phyloP scores from a whole-genome alignment of 257 asterid genomes.

The Datura wrightii region DNA sequence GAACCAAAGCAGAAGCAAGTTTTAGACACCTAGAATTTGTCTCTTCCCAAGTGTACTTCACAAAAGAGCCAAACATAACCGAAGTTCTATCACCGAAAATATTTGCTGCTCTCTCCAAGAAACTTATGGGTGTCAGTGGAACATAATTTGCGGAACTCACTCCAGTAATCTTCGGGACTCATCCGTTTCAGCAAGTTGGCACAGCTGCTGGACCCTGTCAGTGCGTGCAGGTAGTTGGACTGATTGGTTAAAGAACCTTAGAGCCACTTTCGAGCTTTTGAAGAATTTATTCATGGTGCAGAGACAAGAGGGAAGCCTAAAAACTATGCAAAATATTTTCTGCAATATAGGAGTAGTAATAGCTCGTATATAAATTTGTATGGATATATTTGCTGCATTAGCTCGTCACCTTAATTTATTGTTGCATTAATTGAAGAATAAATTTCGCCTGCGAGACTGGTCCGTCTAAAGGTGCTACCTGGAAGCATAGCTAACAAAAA shows the following conservation, averaged over 20 bases:
- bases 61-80: too few species aligned
- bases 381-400: too few species aligned
- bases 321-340: too few species aligned
- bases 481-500: neutral
- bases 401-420: neutral
- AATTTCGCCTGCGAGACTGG: neutral
- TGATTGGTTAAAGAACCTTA: neutral
- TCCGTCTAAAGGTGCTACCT: neutral
- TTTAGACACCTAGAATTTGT: too few species aligned
- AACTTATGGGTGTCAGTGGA: slow-evolving; percentile 48
- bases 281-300: neutral
- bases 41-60: too few species aligned
- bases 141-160: slow-evolving; percentile 40
- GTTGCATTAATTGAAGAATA: neutral
- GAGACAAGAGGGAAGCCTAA: too few species aligned
- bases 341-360: too few species aligned
- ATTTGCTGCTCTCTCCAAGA: too few species aligned
- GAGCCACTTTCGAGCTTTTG: neutral
- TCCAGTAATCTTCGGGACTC: neutral
- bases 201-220: neutral
- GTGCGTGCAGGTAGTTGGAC: neutral
- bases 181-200: slow-evolving; percentile 3
- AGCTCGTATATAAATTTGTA: neutral
- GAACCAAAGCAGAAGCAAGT: too few species aligned
- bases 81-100: too few species aligned